Evolutionary conservation across 805 yeast species (phyloP).

Genomic region (Wickerhamomyces rabaulensis): DNA sequence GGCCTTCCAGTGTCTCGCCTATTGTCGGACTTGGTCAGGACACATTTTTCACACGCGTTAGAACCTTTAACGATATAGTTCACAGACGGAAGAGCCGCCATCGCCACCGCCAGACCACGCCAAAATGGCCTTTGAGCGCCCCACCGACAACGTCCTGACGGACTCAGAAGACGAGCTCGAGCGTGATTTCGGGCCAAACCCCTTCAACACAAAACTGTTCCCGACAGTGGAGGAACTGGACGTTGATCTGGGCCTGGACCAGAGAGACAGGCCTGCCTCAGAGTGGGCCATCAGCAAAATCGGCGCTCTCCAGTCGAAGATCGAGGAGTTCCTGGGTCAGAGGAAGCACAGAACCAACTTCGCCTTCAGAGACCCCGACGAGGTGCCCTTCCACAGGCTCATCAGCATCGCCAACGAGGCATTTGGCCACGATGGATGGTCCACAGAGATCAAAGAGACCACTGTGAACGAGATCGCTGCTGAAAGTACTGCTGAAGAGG

Average conservation of each 20-base stretch:
- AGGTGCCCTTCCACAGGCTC: conserved; percentile 29
- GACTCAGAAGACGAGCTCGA: conserved; percentile 1
- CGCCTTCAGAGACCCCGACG: conserved; percentile 4
- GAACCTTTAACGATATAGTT: too few relatives aligned
- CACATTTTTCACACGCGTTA: too few relatives aligned
- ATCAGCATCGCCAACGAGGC: conserved; percentile 42
- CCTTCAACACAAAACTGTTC: neutral
- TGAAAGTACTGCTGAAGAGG: conserved; percentile 9
- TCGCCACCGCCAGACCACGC: neutral
- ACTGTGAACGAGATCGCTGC: conserved; percentile 13
- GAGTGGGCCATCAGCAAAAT: conserved; percentile 44
- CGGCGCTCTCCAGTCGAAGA: conserved; percentile 42
- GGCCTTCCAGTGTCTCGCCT: too few relatives aligned
- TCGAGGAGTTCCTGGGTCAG: conserved; percentile 28
- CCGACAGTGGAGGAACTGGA: conserved; percentile 3
- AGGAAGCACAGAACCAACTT: conserved; percentile 7
- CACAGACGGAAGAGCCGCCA: too few relatives aligned
- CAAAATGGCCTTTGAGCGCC: neutral
- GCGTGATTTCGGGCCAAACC: neutral
- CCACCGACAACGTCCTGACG: neutral
- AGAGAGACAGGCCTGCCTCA: conserved; percentile 32
- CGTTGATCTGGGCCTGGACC: neutral
- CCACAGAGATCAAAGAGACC: conserved; percentile 32
- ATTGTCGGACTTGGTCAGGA: too few relatives aligned
- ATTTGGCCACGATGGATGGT: conserved; percentile 59